These are phyloP conservation scores for Hypoxylon perforatum DNA, from an alignment of 495 filamentous ascomycete genomes.

Conservation along the genomic window DNA sequence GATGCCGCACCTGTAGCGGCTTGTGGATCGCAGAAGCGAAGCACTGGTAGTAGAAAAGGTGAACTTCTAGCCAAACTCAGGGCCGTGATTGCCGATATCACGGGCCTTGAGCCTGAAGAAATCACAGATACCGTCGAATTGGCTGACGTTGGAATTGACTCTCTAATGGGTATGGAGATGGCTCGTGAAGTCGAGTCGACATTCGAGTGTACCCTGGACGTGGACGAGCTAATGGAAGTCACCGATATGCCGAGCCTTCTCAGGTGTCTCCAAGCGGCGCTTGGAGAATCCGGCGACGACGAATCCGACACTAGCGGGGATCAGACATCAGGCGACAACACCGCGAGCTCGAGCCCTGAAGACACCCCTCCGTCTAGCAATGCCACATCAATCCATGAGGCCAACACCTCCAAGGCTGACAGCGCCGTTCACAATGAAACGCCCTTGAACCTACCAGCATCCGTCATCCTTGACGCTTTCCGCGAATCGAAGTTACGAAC, in stretches of 20 bases:
- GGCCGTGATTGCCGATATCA: conserved; percentile 47
- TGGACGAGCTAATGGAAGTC: conserved; percentile 12
- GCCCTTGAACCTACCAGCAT: conserved; percentile 5
- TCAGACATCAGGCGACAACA: conserved; percentile 6
- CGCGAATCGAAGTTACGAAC: conserved; percentile 10
- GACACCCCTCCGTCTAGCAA: conserved; percentile 18
- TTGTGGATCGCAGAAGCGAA: background rate
- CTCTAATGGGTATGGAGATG: conserved; percentile 66
- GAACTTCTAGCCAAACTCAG: conserved; percentile 18
- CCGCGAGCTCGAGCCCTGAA: background rate
- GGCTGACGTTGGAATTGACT: conserved; percentile 66
- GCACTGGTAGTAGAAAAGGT: background rate
- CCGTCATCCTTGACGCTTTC: conserved; percentile 9
- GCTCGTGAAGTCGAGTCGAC: conserved; percentile 57
- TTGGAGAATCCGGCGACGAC: conserved; percentile 12
- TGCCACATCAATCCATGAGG: conserved; percentile 2
- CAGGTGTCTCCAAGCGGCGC: background rate
- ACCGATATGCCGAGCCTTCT: conserved; percentile 7
- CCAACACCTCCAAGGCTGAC: background rate
- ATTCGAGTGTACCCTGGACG: conserved; percentile 51
- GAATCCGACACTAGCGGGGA: background rate
- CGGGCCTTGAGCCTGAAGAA: conserved; percentile 56
- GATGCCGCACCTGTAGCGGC: background rate
- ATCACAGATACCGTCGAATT: conserved; percentile 53
- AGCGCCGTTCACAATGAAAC: background rate